Percentiles rank a stretch among this genome's conserved stretches.
Evolutionary conservation across 2,329 filamentous ascomycete genomes (phyloP).

Genomic region (Colletotrichum chrysophilum): DNA sequence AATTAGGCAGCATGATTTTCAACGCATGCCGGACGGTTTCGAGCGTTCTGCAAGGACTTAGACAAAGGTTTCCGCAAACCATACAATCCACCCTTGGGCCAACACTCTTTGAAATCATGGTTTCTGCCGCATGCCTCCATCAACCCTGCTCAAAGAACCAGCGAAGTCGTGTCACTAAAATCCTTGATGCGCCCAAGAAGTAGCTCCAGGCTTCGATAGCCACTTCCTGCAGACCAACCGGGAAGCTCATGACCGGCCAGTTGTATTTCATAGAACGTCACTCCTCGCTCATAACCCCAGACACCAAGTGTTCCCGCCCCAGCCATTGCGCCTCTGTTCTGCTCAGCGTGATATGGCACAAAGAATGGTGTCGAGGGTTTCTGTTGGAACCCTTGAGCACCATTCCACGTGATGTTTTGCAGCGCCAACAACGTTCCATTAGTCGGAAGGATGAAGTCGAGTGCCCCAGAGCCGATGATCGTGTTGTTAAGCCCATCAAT

Average conservation of each 20-base stretch:
- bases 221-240: slow-evolving; percentile 30
- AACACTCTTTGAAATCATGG: background rate
- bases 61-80: background rate
- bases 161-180: background rate
- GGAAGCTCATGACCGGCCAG: slow-evolving; percentile 29
- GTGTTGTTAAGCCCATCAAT: slow-evolving; percentile 36
- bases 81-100: background rate
- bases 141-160: slow-evolving; percentile 16
- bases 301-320: slow-evolving; percentile 15
- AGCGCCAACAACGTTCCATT: slow-evolving; percentile 70
- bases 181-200: slow-evolving; percentile 28
- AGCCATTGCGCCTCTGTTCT: slow-evolving; percentile 23
- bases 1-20: background rate
- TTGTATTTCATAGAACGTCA: slow-evolving; percentile 21
- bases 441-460: slow-evolving; percentile 62
- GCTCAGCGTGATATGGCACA: slow-evolving; percentile 31
- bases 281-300: slow-evolving; percentile 19
- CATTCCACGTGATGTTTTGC: slow-evolving; percentile 77
- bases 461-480: slow-evolving; percentile 31
- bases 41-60: background rate
- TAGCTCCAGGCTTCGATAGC: slow-evolving; percentile 31
- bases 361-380: slow-evolving; percentile 37
- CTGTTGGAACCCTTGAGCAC: slow-evolving; percentile 65
- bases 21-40: background rate
- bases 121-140: background rate